Conservation (phyloP, 2,329 filamentous ascomycete genomes). For the Pseudogymnoascus sp. region DNA sequence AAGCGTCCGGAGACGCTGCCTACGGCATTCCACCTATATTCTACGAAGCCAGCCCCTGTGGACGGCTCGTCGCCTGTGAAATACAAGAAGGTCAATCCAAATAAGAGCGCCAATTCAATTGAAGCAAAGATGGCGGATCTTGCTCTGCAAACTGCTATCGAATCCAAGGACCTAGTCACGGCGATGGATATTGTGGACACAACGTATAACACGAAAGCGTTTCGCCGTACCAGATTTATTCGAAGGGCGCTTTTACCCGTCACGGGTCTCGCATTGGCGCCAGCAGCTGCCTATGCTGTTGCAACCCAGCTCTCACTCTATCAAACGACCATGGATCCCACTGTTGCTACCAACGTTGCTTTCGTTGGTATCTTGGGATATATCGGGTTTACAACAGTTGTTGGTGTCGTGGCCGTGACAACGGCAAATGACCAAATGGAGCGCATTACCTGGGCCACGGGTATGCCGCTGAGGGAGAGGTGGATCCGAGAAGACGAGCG, state of each 20-base stretch:
- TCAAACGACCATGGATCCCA: constrained; percentile 71
- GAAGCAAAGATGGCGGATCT: constrained; percentile 62
- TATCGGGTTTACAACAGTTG: constrained; percentile 68
- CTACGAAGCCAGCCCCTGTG: constrained; percentile 69
- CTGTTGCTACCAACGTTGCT: constrained; percentile 67
- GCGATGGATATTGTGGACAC: constrained; percentile 70
- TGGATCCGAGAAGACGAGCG: constrained; percentile 90
- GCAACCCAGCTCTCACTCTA: constrained; percentile 60
- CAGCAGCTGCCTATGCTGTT: constrained; percentile 63
- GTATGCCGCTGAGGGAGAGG: constrained; percentile 70
- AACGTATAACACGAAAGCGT: constrained; percentile 62
- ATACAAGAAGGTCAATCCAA: constrained; percentile 60
- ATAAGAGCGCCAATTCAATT: constrained; percentile 64
- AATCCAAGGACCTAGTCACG: constrained; percentile 68
- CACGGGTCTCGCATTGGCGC: constrained; percentile 49
- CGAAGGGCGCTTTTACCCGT: constrained; percentile 57
- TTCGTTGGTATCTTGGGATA: constrained; percentile 81
- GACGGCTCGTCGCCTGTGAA: constrained; percentile 52
- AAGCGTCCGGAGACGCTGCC: constrained; percentile 71
- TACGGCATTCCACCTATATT: constrained; percentile 73
- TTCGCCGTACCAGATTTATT: constrained; percentile 60
- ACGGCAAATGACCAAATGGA: constrained; percentile 94
- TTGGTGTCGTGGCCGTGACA: constrained; percentile 77
- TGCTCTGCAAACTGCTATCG: constrained; percentile 75
- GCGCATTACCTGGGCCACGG: constrained; percentile 82